phyloP scores from a whole-genome alignment of 2,329 filamentous ascomycete genomes.

The Penicillium sp. region DNA sequence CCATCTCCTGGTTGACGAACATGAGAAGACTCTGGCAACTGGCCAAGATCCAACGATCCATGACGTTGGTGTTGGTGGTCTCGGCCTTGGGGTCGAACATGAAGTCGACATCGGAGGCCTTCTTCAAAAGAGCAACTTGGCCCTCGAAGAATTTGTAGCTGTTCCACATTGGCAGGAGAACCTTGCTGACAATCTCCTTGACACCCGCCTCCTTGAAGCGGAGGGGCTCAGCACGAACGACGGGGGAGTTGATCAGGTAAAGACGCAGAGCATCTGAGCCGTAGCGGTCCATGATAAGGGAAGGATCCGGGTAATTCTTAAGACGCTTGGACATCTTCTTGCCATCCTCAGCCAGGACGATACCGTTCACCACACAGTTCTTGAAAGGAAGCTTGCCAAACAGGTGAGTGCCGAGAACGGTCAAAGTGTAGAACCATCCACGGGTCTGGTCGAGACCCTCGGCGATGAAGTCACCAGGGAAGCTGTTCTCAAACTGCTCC shows the following conservation, averaged over 20 bases:
- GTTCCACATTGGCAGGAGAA: slow-evolving; percentile 91
- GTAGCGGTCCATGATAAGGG: slow-evolving; percentile 80
- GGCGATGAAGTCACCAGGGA: slow-evolving; percentile 92
- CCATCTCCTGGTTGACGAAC: slow-evolving; percentile 93
- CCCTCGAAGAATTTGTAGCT: slow-evolving; percentile 96
- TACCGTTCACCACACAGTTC: slow-evolving; percentile 95
- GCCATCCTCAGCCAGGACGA: slow-evolving; percentile 89
- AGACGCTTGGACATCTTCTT: slow-evolving; percentile 99
- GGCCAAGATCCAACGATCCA: slow-evolving; percentile 95
- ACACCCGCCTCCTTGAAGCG: slow-evolving; percentile 91
- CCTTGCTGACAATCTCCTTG: slow-evolving; percentile 91
- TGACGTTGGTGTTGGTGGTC: slow-evolving; percentile 81
- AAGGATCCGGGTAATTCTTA: slow-evolving; percentile 93
- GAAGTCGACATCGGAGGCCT: slow-evolving; percentile 76
- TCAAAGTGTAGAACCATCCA: slow-evolving; percentile 95
- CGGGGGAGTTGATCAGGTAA: slow-evolving; percentile 96
- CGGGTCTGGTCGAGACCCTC: slow-evolving; percentile 92
- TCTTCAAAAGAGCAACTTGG: slow-evolving; percentile 83
- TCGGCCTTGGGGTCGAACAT: slow-evolving; percentile 76
- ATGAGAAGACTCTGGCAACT: slow-evolving; percentile 87
- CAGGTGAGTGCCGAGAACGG: slow-evolving; percentile 84
- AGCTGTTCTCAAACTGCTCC: slow-evolving; percentile 76
- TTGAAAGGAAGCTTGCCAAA: slow-evolving; percentile 86
- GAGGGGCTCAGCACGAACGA: slow-evolving; percentile 87
- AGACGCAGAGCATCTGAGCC: slow-evolving; percentile 89